Conservation (phyloP, 2,329 filamentous ascomycete species). For the Penicillium digitatum region DNA sequence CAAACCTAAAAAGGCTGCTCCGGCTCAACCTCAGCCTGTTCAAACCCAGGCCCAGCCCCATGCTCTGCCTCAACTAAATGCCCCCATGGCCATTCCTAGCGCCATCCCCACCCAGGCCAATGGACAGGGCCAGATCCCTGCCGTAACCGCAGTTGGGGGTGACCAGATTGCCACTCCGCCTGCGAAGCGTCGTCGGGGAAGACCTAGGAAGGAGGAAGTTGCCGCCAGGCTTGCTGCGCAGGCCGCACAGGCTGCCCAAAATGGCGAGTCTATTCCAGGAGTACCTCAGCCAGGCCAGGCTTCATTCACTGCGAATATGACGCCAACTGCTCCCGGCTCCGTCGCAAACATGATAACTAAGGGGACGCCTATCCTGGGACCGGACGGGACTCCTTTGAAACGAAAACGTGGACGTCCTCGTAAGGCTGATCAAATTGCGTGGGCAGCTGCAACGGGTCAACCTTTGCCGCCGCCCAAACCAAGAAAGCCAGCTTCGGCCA, state of each 20-base stretch:
- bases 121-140: slow-evolving; percentile 12
- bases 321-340: slow-evolving; percentile 11
- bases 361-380: slow-evolving; percentile 16
- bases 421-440: slow-evolving; percentile 27
- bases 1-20: slow-evolving; percentile 13
- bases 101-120: slow-evolving; percentile 13
- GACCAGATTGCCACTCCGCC: slow-evolving; percentile 10
- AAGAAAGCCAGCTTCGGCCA: slow-evolving; percentile 11
- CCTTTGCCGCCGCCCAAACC: slow-evolving; percentile 15
- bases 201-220: slow-evolving; percentile 27
- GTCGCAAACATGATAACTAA: slow-evolving; percentile 6
- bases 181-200: slow-evolving; percentile 21
- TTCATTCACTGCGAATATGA: slow-evolving; percentile 23
- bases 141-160: slow-evolving; percentile 1
- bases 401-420: slow-evolving; percentile 33
- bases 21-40: neutral
- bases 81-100: neutral
- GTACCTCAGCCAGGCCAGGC: slow-evolving; percentile 17
- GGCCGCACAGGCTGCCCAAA: slow-evolving; percentile 17
- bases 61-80: neutral
- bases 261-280: slow-evolving; percentile 15
- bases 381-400: slow-evolving; percentile 26
- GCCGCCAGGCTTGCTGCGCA: slow-evolving; percentile 20
- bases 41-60: slow-evolving; percentile 4
- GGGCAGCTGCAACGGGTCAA: slow-evolving; percentile 20